Conservation (phyloP, 306 rosid species). For the Ochetophila trinervis region DNA sequence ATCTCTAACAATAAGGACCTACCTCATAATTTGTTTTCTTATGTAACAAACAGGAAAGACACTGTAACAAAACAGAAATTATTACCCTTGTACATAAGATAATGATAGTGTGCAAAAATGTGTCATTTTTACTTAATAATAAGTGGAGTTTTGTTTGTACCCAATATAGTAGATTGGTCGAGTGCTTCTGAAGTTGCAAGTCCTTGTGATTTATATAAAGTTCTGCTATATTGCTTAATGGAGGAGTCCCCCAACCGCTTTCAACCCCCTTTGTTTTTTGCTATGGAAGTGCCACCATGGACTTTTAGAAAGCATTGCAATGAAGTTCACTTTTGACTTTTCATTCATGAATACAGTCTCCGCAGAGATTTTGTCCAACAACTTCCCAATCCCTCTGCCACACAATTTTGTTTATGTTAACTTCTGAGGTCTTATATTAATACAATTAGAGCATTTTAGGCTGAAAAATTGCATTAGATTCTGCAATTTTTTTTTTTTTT, state of each 20-base stretch:
- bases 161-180: not conserved
- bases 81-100: not conserved
- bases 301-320: not conserved
- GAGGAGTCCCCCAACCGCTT: not conserved
- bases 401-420: not conserved
- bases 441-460: slow-evolving; percentile 1
- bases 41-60: no score
- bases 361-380: not conserved
- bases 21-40: no score
- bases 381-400: not conserved
- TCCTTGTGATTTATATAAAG: not conserved
- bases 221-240: not conserved
- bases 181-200: not conserved
- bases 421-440: not conserved
- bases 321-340: not conserved
- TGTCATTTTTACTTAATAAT: no score
- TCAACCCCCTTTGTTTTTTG: not conserved
- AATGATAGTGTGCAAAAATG: not conserved
- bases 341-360: not conserved
- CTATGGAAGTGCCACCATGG: not conserved
- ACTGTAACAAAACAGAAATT: not conserved
- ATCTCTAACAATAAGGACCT: no score
- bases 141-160: not conserved
- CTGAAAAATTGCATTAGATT: not conserved
- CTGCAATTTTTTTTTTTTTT: no score